Evolutionary conservation across 371 early-diverging fungal genomes (phyloP), one percentile per base, ranked within the genome.

Genomic region (Mortierella sp.): DNA sequence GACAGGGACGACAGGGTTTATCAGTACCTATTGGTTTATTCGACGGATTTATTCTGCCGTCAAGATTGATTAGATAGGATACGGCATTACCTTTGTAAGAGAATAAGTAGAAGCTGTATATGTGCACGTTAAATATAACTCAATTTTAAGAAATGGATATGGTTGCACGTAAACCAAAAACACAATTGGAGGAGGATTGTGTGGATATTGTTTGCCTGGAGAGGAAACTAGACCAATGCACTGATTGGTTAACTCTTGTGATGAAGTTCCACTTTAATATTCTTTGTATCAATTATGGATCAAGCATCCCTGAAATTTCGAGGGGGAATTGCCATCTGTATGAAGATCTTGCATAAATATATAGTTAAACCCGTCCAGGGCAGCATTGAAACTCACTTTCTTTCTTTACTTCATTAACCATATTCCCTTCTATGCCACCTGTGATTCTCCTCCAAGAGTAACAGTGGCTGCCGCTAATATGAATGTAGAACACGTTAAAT

Each of bases 1-100:
- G 64, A 90, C 91, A n/a, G 96, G 97, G 19, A 89, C 93, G 22
- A 90, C 93, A 53, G 96, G 96, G 0, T 94, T 93, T 68, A 82
- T 89, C 51, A 89, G 94, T 23, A 89, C 90, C 3, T 93, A 92
- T 64, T 85, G 86, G 66, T 96, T 95, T 74, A 84, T 94, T 23
- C 79, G 93, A 29, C 87, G 88, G 60, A 94, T 96, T 58, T 95
- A 92, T 72, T 83, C 85, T 31, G 85, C 90, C 13, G 92, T 93
- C 84, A 95, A 95, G 85, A 88, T 93, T 67, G 78, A 83, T 35
- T 83, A 75, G 51, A 22, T 26, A 6, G 58, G 17, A 47, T 2
- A n/a, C 17, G n/a, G n/a, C 7, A 47, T 37, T 10, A 37, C 8
- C 40, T 37, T 37, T 17, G n/a, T 6, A 22, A 51, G 17, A 42